Base-by-base conservation (phyloP, 1,284 basidiomycete genomes). In the Ustilago cynodontis region DNA sequence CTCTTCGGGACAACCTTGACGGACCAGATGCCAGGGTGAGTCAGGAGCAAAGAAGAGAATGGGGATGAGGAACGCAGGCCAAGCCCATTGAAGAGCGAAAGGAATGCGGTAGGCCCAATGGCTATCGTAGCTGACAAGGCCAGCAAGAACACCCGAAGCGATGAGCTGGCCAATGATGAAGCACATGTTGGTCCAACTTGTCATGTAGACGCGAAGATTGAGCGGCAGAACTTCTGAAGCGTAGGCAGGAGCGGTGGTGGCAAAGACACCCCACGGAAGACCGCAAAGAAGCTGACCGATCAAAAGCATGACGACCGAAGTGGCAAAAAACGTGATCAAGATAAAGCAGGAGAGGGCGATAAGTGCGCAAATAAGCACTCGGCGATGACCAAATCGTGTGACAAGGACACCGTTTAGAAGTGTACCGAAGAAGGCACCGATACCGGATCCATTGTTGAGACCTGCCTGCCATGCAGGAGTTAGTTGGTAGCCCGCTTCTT, bases 221-320 rank as follows among this genome's bases (percentile, higher is more conserved):
- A 87, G 87, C 1, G 88, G 88, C 29, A 85, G 86, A 26, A 89
- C 85, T 53, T 89, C 88, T 26, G 86, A 85, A 11, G 88, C 88
- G 64, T 88, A 89, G 0, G 87, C 82, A 1, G 86, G 87, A 1
- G 87, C 87, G 0, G 88, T 73, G 0, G 88, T 87, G 65, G 87
- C 85, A 78, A 85, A 86, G 28, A 82, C 80, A 78, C 87, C 87
- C 87, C 87, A 88, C 13, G 86, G 85, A n/a, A 87, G 64, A 54
- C 87, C 87, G 39, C 83, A 85, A n/a, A 86, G 55, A 24, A 87
- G 70, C 67, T 87, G 75, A 24, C 85, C 70, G 16, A 82, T 79
- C 22, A 83, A 72, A 18, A 88, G 84, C 69, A 84, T 86, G 18
- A 57, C 55, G 35, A 88, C 71, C 31, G 71, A 82, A 29, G 82